These are phyloP conservation scores for Sequoiadendron giganteum DNA, from an alignment of 75 land plant species.

Conservation along the genomic window DNA sequence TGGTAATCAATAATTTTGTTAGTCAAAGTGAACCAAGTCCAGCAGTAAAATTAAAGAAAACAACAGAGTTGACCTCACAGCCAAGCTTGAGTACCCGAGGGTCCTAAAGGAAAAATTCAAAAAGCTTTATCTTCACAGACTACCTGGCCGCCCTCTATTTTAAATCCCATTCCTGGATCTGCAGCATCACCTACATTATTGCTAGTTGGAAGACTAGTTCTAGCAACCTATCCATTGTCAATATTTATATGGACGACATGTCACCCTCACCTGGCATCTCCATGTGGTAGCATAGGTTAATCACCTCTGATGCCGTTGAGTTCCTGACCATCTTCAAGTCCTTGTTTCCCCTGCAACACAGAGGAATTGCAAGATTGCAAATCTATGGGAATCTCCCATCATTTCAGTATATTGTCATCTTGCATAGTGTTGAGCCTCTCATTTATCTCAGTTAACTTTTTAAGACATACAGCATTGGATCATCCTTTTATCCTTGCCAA, in stretches of 20 bases:
- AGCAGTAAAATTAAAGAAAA: too few relatives aligned
- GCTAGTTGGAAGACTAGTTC: neutral
- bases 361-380: neutral
- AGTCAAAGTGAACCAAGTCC: neutral
- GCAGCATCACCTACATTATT: neutral
- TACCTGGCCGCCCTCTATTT: neutral
- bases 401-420: neutral
- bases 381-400: neutral
- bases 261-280: neutral
- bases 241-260: neutral
- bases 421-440: neutral
- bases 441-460: neutral
- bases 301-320: neutral
- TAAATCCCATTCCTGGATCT: too few relatives aligned
- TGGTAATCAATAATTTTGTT: too few relatives aligned
- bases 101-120: too few relatives aligned
- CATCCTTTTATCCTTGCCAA: neutral
- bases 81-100: neutral
- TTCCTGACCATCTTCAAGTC: neutral
- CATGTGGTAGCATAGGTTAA: neutral
- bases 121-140: neutral
- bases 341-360: neutral
- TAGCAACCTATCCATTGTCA: neutral
- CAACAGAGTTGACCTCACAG: neutral
- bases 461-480: neutral